Conservation (phyloP, 345 rosid species). For the Brassica juncea region DNA sequence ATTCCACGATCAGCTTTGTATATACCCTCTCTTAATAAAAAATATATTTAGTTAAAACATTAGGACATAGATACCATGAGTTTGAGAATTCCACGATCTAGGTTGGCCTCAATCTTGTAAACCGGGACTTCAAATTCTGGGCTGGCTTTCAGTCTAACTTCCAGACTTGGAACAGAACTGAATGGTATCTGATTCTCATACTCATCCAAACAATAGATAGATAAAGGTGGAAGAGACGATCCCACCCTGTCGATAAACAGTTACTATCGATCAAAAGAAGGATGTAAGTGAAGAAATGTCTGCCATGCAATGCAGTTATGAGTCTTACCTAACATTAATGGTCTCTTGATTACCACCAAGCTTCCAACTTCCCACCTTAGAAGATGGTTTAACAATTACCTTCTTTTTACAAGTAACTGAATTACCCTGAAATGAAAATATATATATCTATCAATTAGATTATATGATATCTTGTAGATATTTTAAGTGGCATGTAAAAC, state of each 20-base stretch:
- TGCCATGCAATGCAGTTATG: not conserved
- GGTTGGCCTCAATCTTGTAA: conserved; percentile 33
- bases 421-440: conserved; percentile 39
- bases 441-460: not conserved
- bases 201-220: conserved; percentile 53
- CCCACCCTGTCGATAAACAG: conserved; percentile 51
- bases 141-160: conserved; percentile 36
- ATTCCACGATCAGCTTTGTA: not conserved
- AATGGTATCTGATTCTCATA: conserved; percentile 51
- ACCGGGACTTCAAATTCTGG: not conserved
- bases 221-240: conserved; percentile 39
- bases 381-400: conserved; percentile 44
- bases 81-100: conserved; percentile 35
- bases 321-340: conserved; percentile 38
- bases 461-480: not conserved
- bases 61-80: conserved; percentile 44
- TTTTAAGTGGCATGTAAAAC: conserved; percentile 8
- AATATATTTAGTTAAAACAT: not conserved
- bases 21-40: not conserved
- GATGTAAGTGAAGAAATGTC: not conserved
- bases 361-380: conserved; percentile 48
- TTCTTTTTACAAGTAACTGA: conserved; percentile 38
- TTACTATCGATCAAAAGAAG: conserved; percentile 2
- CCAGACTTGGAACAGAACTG: conserved; percentile 41
- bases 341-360: conserved; percentile 30